Percentiles rank a stretch among this genome's conserved stretches.
Evolutionary conservation across 345 rosid genomes (phyloP).

Genomic region (Lumnitzera racemosa): DNA sequence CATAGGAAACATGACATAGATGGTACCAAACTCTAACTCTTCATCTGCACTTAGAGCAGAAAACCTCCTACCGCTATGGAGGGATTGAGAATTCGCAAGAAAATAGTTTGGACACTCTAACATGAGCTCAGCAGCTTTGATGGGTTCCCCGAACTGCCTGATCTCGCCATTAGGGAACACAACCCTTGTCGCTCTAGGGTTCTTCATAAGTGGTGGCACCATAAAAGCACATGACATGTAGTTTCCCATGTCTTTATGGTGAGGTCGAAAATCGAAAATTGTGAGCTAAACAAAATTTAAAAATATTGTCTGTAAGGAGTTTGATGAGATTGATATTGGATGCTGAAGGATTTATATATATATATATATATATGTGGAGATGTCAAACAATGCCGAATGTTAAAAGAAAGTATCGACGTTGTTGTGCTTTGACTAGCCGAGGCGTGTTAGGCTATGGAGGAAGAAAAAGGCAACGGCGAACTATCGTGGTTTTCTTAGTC

Average conservation of each 20-base stretch:
- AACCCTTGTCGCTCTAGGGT: conserved; percentile 28
- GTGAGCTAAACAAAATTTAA: not conserved
- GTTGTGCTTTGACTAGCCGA: too few relatives aligned
- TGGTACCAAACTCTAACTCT: conserved; percentile 45
- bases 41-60: conserved; percentile 46
- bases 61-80: conserved; percentile 48
- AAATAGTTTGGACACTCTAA: conserved; percentile 50
- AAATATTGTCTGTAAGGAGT: too few relatives aligned
- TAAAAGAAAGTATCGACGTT: too few relatives aligned
- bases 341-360: too few relatives aligned
- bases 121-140: conserved; percentile 59
- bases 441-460: too few relatives aligned
- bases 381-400: too few relatives aligned
- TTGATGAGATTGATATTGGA: too few relatives aligned
- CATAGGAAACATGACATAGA: conserved; percentile 55
- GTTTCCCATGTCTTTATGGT: conserved; percentile 33
- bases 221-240: conserved; percentile 32
- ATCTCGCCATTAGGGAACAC: conserved; percentile 50
- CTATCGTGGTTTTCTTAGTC: too few relatives aligned
- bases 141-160: conserved; percentile 25
- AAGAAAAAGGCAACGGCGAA: too few relatives aligned
- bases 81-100: conserved; percentile 33
- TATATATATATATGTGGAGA: too few relatives aligned
- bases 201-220: conserved; percentile 30
- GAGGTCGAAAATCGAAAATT: not conserved